Evolutionary conservation across 305 asterid species (phyloP).

Genomic region (Rubia balearica): DNA sequence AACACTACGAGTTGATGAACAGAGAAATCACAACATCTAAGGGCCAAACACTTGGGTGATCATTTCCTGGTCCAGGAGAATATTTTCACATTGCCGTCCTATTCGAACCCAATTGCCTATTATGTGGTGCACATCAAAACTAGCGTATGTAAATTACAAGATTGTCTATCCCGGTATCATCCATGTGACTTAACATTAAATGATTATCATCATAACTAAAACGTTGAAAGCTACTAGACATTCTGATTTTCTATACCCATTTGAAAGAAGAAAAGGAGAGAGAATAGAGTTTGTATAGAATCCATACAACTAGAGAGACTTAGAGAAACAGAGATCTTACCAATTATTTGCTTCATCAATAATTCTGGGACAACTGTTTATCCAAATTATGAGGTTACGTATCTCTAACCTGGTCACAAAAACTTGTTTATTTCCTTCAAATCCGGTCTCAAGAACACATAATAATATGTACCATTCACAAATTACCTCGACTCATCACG

Average conservation of each 20-base stretch:
- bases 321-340: background rate
- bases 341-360: background rate
- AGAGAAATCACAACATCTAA: too few species aligned
- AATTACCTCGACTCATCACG: background rate
- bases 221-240: conserved; percentile 4
- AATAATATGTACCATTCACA: too few species aligned
- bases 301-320: background rate
- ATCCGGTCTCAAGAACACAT: background rate
- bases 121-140: too few species aligned
- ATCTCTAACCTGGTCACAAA: background rate
- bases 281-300: background rate
- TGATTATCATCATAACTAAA: conserved; percentile 12
- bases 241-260: background rate
- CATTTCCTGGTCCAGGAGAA: too few species aligned
- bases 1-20: too few species aligned
- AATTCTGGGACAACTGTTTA: background rate
- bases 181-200: conserved; percentile 19
- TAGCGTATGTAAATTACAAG: too few species aligned
- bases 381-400: background rate
- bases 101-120: too few species aligned
- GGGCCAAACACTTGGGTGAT: too few species aligned
- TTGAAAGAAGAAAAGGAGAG: background rate
- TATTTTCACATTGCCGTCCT: too few species aligned
- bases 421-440: background rate
- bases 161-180: background rate